These are phyloP conservation scores for Hypoxylon fragiforme DNA, from an alignment of 495 filamentous ascomycete species.

Conservation along the genomic window DNA sequence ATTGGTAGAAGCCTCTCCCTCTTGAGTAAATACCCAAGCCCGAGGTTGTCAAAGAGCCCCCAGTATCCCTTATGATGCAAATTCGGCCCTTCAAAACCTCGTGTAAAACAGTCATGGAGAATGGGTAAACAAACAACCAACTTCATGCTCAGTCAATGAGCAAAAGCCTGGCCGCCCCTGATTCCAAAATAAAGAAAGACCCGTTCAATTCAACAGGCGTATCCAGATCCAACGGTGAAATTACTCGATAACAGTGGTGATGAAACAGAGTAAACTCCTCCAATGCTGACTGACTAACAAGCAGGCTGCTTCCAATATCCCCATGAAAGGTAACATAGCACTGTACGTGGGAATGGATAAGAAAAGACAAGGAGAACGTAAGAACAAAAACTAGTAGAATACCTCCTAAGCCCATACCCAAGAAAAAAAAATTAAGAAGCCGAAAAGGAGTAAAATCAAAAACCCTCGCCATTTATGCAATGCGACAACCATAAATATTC, in stretches of 20 bases:
- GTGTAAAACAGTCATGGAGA: constrained; percentile 4
- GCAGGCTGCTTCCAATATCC: constrained; percentile 25
- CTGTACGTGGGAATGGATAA: constrained; percentile 1
- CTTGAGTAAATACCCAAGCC: constrained; percentile 10
- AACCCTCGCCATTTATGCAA: constrained; percentile 28
- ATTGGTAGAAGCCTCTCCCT: constrained; percentile 5
- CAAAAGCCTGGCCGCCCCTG: constrained; percentile 24
- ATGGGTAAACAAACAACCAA: neutral
- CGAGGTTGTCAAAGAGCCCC: constrained; percentile 13
- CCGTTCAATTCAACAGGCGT: constrained; percentile 20
- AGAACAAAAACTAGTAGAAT: constrained; percentile 14
- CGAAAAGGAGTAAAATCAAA: too few relatives aligned
- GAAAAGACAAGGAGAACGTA: constrained; percentile 15
- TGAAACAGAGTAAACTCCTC: constrained; percentile 33
- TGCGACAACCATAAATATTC: constrained; percentile 21
- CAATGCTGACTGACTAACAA: constrained; percentile 28
- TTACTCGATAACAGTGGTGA: constrained; percentile 23
- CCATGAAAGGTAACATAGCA: constrained; percentile 13
- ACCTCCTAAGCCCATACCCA: constrained; percentile 20
- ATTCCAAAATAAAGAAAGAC: constrained; percentile 7
- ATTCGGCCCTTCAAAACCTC: constrained; percentile 21
- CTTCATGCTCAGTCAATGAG: constrained; percentile 33
- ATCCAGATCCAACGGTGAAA: constrained; percentile 20
- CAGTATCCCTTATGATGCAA: constrained; percentile 32
- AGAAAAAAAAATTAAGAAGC: too few relatives aligned